Percentiles rank a stretch among this genome's conserved stretches.
These are phyloP conservation scores for Fusarium vanettenii DNA, from an alignment of 2,329 filamentous ascomycete species.

Conservation along the genomic window DNA sequence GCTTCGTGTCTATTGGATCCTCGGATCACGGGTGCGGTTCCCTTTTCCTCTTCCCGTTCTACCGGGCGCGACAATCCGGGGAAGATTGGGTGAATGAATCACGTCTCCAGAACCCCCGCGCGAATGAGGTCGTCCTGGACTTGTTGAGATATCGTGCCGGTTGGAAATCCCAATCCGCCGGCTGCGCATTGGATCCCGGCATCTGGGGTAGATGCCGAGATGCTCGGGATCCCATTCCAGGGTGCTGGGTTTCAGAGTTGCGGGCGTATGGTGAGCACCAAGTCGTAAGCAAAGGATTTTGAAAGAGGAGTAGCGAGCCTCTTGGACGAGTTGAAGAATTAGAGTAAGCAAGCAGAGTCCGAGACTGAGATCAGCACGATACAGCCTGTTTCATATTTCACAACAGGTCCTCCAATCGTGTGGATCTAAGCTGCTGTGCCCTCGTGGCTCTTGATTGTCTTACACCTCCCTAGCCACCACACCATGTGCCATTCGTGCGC, in stretches of 20 bases:
- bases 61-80: constrained; percentile 13
- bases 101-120: constrained; percentile 31
- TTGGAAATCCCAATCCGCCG: constrained; percentile 36
- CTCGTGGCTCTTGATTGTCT: not conserved
- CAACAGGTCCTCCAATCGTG: not conserved
- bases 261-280: not conserved
- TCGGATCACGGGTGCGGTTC: constrained; percentile 25
- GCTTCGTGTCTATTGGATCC: constrained; percentile 36
- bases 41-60: constrained; percentile 17
- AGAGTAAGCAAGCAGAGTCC: not conserved
- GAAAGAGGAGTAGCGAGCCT: not conserved
- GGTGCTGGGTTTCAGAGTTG: not conserved
- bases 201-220: constrained; percentile 6
- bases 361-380: not conserved
- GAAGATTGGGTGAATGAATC: constrained; percentile 40
- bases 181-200: constrained; percentile 29
- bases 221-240: not conserved
- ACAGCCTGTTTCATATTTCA: not conserved
- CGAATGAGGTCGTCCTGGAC: constrained; percentile 36
- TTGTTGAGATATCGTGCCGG: constrained; percentile 22
- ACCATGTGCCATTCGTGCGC: not conserved
- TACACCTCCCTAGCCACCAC: not conserved
- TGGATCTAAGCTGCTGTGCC: not conserved
- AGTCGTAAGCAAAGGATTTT: not conserved
- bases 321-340: not conserved